Base-by-base conservation (phyloP, 2,329 filamentous ascomycete species). In the Verticillium zaregamsianum region DNA sequence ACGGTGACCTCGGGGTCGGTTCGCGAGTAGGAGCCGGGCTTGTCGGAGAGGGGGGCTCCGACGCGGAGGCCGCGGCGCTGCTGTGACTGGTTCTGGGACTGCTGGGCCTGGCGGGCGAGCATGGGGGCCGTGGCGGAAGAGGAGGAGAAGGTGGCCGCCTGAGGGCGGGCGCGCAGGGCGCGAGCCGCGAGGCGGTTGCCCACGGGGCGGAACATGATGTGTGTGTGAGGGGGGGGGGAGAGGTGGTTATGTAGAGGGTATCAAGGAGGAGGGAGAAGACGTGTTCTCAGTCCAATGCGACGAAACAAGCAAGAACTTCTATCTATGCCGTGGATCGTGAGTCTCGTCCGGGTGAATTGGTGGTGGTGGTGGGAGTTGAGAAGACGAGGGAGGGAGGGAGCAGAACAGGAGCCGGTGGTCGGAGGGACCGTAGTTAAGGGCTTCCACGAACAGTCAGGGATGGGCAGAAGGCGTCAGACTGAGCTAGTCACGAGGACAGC, bases 1-100 rank as follows among this genome's bases (percentile, higher is more conserved):
- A 95, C 88, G 45, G 87, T 85, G 64, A 96, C 89, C 61, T 82
- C 86, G 58, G 92, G 85, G 70, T 96, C 91, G 11, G 92, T 96
- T 70, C 91, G 89, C 17, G 92, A 91, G 73, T 89, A 91, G 64
- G 86, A 81, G 60, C 91, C 91, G 15, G 81, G 79, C 66, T 77
- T 78, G 64, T 77, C 72, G 63, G 69, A 71, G n/a, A 73, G 73
- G 17, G 74, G 66, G 31, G 72, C 69, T 14, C 66, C 70, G 61
- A 65, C 70, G 64, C 77, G 74, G 33, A 77, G 67, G 61, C 63
- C 65, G 64, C 74, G 72, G n/a, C 66, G 33, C 31, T 60, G 66
- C 57, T 52, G 68, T 63, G 49, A 71, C 67, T 32, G 68, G 62
- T 55, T 69, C 67, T 32, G 68, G 70, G 52, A 65, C 28, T 32